Percentiles rank a stretch among this genome's conserved stretches.
Evolutionary conservation across 2,329 filamentous ascomycete genomes (phyloP).

Genomic region (Eutypa lata): DNA sequence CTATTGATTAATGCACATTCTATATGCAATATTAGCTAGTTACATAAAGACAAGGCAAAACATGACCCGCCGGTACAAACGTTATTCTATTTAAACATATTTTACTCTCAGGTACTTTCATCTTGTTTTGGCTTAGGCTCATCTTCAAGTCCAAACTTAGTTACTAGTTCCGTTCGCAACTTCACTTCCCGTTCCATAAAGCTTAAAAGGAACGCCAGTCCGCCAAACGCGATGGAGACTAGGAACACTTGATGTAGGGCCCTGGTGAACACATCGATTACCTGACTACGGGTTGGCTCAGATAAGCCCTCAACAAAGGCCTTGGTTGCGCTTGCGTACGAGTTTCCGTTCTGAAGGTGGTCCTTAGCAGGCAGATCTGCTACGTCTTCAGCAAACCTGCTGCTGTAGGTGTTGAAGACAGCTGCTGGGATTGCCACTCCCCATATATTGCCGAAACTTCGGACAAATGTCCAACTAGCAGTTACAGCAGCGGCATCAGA

Average conservation of each 20-base stretch:
- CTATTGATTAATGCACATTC: too few species aligned
- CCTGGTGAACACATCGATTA: background rate
- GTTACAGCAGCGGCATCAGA: conserved; percentile 27
- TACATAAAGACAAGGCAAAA: too few species aligned
- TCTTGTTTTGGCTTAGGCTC: background rate
- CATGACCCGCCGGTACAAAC: too few species aligned
- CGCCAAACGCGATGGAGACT: background rate
- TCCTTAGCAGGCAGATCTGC: conserved; percentile 1
- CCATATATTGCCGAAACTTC: conserved; percentile 38
- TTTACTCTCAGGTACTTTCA: too few species aligned
- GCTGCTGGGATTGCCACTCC: conserved; percentile 38
- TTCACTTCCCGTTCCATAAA: background rate
- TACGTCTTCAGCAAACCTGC: conserved; percentile 1
- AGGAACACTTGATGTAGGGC: background rate
- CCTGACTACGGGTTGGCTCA: background rate
- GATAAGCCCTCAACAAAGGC: background rate
- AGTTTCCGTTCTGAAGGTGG: background rate
- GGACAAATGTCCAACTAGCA: conserved; percentile 36
- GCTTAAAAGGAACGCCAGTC: background rate
- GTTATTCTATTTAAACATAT: too few species aligned
- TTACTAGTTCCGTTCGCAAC: background rate
- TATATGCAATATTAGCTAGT: too few species aligned
- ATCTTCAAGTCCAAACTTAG: background rate
- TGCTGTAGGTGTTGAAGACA: conserved; percentile 28
- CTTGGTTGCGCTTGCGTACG: background rate